Percentiles rank a stretch among this genome's conserved stretches.
These are phyloP conservation scores for Usnea hakonensis DNA, from an alignment of 495 filamentous ascomycete species.

Conservation along the genomic window DNA sequence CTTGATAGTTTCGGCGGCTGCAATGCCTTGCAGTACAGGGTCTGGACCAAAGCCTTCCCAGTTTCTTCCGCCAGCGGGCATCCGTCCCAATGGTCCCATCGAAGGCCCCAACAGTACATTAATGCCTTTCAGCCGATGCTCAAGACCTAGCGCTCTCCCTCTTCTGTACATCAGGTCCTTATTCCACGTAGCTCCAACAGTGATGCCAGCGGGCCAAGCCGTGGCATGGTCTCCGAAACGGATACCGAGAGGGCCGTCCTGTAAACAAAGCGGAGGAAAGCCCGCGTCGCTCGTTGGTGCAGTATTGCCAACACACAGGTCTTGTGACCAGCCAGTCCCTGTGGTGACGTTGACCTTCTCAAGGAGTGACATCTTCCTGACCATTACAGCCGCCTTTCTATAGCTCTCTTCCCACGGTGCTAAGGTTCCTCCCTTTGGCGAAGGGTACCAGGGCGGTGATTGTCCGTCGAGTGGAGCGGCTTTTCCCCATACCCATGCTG, in stretches of 20 bases:
- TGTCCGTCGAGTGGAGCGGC: conserved; percentile 17
- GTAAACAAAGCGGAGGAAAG: conserved; percentile 81
- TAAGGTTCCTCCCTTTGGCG: conserved; percentile 72
- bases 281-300: conserved; percentile 58
- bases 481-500: conserved; percentile 8
- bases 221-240: conserved; percentile 69
- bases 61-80: conserved; percentile 80
- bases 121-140: conserved; percentile 63
- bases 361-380: conserved; percentile 70
- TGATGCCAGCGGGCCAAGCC: conserved; percentile 77
- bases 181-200: conserved; percentile 85
- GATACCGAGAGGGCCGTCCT: conserved; percentile 82
- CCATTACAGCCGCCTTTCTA: conserved; percentile 68
- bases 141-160: conserved; percentile 58
- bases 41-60: conserved; percentile 86
- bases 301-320: conserved; percentile 85
- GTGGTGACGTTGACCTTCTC: conserved; percentile 97
- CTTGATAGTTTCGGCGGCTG: conserved; percentile 58
- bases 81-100: conserved; percentile 70
- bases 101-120: conserved; percentile 70
- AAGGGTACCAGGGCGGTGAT: conserved; percentile 76
- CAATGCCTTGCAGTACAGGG: conserved; percentile 65
- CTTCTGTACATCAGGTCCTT: conserved; percentile 66
- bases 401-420: conserved; percentile 71
- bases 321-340: conserved; percentile 86